Evolutionary conservation across 257 asterid genomes (phyloP).

Genomic region (Petunia axillaris): DNA sequence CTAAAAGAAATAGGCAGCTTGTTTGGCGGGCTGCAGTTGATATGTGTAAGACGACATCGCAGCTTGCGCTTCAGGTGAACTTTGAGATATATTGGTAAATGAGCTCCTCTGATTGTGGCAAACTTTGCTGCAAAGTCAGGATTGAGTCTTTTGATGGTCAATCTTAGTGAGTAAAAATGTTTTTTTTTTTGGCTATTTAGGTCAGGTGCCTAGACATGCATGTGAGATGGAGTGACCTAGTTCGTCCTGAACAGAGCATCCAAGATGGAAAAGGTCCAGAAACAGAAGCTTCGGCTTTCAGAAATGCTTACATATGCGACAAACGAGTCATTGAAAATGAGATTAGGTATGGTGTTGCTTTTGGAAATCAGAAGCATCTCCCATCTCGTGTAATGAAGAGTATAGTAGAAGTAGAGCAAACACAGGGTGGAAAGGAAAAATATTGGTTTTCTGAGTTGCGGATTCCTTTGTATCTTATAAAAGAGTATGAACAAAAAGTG

Average conservation of each 20-base stretch:
- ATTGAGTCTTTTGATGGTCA: conserved; percentile 21
- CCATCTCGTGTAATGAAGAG: conserved; percentile 82
- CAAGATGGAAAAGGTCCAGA: conserved; percentile 72
- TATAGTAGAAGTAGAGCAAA: conserved; percentile 59
- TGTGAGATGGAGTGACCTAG: conserved; percentile 82
- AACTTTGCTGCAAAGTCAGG: neutral
- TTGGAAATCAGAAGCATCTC: conserved; percentile 80
- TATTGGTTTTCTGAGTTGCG: conserved; percentile 80
- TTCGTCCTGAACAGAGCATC: conserved; percentile 59
- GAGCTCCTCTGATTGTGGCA: conserved; percentile 21
- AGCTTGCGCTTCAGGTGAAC: conserved; percentile 82
- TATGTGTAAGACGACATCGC: conserved; percentile 63
- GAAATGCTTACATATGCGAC: conserved; percentile 69
- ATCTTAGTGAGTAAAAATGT: neutral
- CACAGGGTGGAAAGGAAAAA: conserved; percentile 58
- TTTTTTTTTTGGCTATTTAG: conserved; percentile 44
- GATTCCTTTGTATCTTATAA: conserved; percentile 74
- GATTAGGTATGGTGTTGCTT: conserved; percentile 66
- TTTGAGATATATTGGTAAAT: conserved; percentile 25
- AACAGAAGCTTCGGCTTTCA: conserved; percentile 75
- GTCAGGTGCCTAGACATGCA: conserved; percentile 74
- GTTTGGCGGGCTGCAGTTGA: conserved; percentile 91
- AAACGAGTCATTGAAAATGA: conserved; percentile 56
- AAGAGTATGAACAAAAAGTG: conserved; percentile 66
- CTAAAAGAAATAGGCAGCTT: conserved; percentile 66